Base-by-base conservation (phyloP, 2,329 filamentous ascomycete species). In the Colletotrichum zoysiae region DNA sequence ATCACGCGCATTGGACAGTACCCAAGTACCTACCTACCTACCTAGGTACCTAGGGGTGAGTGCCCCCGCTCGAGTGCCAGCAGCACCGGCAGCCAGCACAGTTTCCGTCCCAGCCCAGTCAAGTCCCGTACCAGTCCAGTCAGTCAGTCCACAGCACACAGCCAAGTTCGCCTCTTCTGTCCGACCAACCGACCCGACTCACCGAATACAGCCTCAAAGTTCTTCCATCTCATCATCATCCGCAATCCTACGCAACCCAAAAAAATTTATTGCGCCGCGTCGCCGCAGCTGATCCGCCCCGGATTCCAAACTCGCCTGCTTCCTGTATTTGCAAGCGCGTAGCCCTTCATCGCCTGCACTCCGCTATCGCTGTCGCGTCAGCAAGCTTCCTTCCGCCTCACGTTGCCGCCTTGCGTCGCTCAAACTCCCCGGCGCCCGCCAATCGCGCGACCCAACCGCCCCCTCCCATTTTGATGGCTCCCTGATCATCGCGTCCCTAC, bases 391-490 rank as follows among this genome's bases (percentile, higher is more conserved):
- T 55, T 48, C 61, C 59, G 53, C 46, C 59, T 63, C 40, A 60
- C 65, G 46, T 65, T 72, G 50, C 60, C 46, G 70, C 67, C 62
- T 61, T 70, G 61, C 67, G 70, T 73, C 67, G 70, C 70, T 71
- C 67, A 46, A 70, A 23, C 64, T 63, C 69, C 64, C 70, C 61
- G 44, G 62, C 65, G 48, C 62, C 70, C 70, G 71, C 65, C 70
- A 73, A 74, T 74, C 70, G 73, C 73, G 70, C 73, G 71, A 74
- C 70, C 70, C 65, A 55, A 66, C 65, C 57, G 33, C 62, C 73
- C 70, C 73, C 73, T 65, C 71, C 62, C 70, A 70, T 74, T 73
- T 74, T 74, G 70, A 74, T 74, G 73, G 70, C 73, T 69, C 65
- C 55, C 55, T 74, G 70, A 74, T 64, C 70, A 71, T 48, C 58